Base-by-base conservation (phyloP, 257 asterid species). In the Nicotiana obtusifolia region DNA sequence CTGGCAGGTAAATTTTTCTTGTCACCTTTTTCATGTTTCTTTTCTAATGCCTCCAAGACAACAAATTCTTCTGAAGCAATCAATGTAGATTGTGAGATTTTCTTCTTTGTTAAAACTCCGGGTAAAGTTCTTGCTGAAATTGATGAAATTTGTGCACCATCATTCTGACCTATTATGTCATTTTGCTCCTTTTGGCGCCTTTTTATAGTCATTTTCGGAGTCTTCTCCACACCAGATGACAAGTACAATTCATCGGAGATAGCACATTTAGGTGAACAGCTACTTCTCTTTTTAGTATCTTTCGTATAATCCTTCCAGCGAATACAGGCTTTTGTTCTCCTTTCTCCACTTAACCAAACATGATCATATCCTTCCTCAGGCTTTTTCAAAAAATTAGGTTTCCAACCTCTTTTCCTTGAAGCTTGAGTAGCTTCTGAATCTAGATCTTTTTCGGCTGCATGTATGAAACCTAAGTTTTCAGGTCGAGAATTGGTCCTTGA, bases 351-450 rank as follows among this genome's bases (percentile, higher is more conserved):
- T 41, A 79, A 5, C 82, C 82, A 79, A 22, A 73, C 71, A 59
- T 79, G 73, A 35, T 61, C 82, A 17, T 79, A 79, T 47, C 82
- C 83, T 66, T 81, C 83, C 78, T 81, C 83, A 69, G 84, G 84
- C 41, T 71, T 71, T 9, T 30, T 59, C 75, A 81, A 35, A 79
- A 64, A 79, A 53, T 68, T 78, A 22, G 86, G 82, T 37, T 54
- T 57, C 64, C 83, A 65, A 49, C 67, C 86, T 65, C 83, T 79
- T 67, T 47, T 78, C 75, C 20, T 76, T 61, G 76, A 44, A 65
- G 68, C 66, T 20, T 33, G 77, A 30, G 60, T 59, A 24, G 71
- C 75, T 80, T 67, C 68, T 56, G 75, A 19, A 56, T 66, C 54
- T 22, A 30, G 37, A 33, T 47, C 52, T 52, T n/a, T 54, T 15